Evolutionary conservation across 345 rosid species (phyloP), one percentile per base, ranked within the genome.

Genomic region (Rhodamnia rubescens): DNA sequence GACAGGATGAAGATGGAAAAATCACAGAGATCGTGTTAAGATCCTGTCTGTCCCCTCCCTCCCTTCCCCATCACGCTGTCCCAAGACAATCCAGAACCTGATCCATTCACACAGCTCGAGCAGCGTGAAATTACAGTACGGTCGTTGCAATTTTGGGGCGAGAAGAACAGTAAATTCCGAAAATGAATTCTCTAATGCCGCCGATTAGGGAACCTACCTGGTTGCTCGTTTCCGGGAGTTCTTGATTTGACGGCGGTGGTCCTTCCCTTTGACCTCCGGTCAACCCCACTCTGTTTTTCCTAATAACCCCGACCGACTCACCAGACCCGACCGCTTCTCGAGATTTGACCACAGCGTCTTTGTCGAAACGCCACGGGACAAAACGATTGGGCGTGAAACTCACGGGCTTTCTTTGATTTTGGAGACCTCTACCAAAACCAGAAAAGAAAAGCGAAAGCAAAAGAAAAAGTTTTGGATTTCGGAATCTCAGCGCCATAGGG

Each of bases 381-480:
- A 49, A 53, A 53, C 86, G 59, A 85, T 27, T 42, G 84, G 40
- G n/a, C 8, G 82, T 53, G 87, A 86, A 53, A 27, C 36, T 6
- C 84, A 32, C 24, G 22, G 56, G 54, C 7, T 5, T 20, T 20
- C 22, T 40, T 13, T 21, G n/a, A 47, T 74, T 86, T 42, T 32
- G 85, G 88, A 85, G 86, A 89, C 89, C 87, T 85, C 90, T 49
- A 87, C 91, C 89, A 84, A 92, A 92, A 21, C 44, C 78, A 1
- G 12, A 2, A 9, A 69, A 32, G 47, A 69, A 5, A 11, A 47
- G 49, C 49, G 49, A 47, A 36, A 64, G 21, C n/a, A 18, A 16
- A 54, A 18, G 22, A 18, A 54, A 54, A 32, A 36, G 53, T 52
- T 52, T 90, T 88, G 93, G 92, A 92, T 95, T 92, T 91, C 86